phyloP scores from a whole-genome alignment of 768 basidiomycete genomes.

The Amanita brunnescens region DNA sequence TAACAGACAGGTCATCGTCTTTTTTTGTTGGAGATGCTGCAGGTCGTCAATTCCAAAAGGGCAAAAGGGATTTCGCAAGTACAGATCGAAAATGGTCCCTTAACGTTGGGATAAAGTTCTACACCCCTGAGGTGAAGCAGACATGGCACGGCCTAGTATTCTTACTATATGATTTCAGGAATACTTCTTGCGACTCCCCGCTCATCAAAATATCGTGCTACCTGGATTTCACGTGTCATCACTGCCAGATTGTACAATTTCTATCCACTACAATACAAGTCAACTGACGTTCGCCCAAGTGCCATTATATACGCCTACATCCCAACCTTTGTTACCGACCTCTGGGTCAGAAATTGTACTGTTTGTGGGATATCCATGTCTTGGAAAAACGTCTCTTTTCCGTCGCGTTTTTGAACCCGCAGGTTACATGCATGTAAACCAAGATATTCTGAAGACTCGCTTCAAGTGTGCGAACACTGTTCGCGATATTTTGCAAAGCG shows the following conservation, averaged over 20 bases:
- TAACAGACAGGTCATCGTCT: conserved; percentile 51
- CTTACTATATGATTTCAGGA: conserved; percentile 37
- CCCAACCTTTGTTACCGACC: conserved; percentile 38
- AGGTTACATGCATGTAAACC: conserved; percentile 80
- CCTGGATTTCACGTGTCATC: conserved; percentile 62
- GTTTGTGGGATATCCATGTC: conserved; percentile 44
- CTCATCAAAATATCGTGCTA: conserved; percentile 36
- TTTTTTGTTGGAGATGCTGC: conserved; percentile 91
- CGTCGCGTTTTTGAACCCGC: conserved; percentile 52
- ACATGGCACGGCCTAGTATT: not conserved
- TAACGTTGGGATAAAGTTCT: conserved; percentile 65
- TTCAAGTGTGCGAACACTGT: conserved; percentile 66
- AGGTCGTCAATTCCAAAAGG: conserved; percentile 39
- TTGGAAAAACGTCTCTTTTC: conserved; percentile 83
- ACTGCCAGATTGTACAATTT: conserved; percentile 26
- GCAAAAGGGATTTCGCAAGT: conserved; percentile 57
- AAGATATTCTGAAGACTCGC: conserved; percentile 71
- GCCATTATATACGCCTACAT: conserved; percentile 41
- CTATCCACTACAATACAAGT: not conserved
- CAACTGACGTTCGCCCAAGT: conserved; percentile 22
- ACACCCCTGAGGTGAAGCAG: conserved; percentile 69
- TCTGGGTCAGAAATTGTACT: conserved; percentile 33
- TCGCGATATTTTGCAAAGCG: conserved; percentile 40
- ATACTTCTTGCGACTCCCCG: conserved; percentile 57
- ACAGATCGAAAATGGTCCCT: conserved; percentile 83